Percentiles rank a stretch among this genome's conserved stretches.
phyloP scores from a whole-genome alignment of 1,284 basidiomycete species.

The Pulveroboletus sp. region DNA sequence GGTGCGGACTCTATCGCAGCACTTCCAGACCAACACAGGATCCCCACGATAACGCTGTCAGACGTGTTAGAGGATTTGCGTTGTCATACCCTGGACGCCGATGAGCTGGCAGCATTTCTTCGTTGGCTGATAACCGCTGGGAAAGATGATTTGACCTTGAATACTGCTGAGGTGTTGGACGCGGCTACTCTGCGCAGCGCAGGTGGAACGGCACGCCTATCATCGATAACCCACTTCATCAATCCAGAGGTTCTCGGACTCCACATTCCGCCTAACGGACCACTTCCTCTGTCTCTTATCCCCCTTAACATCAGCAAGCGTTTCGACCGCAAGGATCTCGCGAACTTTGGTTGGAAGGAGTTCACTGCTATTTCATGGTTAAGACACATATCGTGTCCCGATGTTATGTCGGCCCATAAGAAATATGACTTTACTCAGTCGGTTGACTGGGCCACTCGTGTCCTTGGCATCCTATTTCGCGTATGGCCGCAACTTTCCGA shows the following conservation, averaged over 20 bases:
- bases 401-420: neutral
- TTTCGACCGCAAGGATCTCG: neutral
- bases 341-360: neutral
- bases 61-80: neutral
- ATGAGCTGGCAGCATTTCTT: neutral
- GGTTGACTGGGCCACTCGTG: neutral
- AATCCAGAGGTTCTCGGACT: neutral
- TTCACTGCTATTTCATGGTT: slow-evolving; percentile 1
- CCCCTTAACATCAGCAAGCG: neutral
- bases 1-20: neutral
- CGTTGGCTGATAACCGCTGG: neutral
- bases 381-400: neutral
- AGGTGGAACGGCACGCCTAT: neutral
- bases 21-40: neutral
- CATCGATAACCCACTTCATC: neutral
- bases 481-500: neutral
- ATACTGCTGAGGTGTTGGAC: neutral
- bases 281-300: slow-evolving; percentile 1
- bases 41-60: neutral
- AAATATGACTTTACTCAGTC: neutral
- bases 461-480: neutral
- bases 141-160: neutral
- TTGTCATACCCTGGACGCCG: neutral
- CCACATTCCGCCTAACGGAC: slow-evolving; percentile 1
- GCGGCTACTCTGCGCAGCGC: neutral